Percentiles rank a stretch among this genome's conserved stretches.
phyloP scores from a whole-genome alignment of 2,329 filamentous ascomycete species.

The Fusarium euwallaceae region DNA sequence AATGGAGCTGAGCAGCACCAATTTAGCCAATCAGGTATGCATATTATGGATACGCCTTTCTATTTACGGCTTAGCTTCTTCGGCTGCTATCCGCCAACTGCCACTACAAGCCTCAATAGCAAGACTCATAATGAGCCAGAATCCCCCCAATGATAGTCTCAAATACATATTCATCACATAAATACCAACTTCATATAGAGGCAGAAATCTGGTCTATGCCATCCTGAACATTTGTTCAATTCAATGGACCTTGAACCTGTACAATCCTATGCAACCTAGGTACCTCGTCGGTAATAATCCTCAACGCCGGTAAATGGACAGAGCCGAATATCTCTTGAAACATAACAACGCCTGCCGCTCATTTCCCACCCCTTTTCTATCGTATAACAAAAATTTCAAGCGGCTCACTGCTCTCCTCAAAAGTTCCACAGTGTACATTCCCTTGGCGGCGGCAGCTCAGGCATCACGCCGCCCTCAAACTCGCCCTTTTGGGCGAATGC shows the following conservation, averaged over 20 bases:
- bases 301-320: constrained; percentile 37
- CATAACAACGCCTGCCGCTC: constrained; percentile 34
- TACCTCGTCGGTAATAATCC: constrained; percentile 14
- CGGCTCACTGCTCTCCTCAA: constrained; percentile 52
- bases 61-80: background rate
- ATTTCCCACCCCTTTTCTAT: constrained; percentile 16
- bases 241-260: constrained; percentile 1
- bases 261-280: constrained; percentile 25
- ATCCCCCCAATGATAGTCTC: background rate
- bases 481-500: constrained; percentile 73
- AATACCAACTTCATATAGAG: background rate
- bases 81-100: background rate
- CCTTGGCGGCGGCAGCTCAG: constrained; percentile 80
- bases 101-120: background rate
- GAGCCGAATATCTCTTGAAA: constrained; percentile 26
- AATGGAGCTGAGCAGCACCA: background rate
- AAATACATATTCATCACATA: background rate
- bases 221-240: background rate
- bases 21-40: constrained; percentile 20
- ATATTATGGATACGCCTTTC: background rate
- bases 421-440: constrained; percentile 84
- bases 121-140: background rate
- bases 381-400: constrained; percentile 71
- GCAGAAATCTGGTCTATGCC: background rate
- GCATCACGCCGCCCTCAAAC: constrained; percentile 80